These are phyloP conservation scores for Rubroboletus pulcherrimus DNA, from an alignment of 768 basidiomycete species.

Conservation along the genomic window DNA sequence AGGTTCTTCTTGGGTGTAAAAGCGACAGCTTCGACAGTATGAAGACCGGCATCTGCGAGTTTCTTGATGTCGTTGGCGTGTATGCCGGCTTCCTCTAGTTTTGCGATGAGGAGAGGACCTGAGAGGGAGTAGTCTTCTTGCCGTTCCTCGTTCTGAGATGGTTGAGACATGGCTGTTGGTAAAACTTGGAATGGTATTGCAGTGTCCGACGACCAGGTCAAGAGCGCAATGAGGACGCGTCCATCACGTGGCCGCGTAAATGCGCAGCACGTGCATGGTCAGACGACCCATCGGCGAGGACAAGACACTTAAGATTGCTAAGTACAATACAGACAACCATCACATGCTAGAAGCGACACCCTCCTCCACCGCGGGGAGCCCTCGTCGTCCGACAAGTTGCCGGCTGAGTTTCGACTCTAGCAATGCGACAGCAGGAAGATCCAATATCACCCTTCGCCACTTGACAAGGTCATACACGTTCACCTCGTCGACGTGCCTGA, in stretches of 20 bases:
- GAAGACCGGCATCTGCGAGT: conserved; percentile 83
- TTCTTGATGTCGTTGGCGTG: conserved; percentile 92
- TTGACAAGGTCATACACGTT: conserved; percentile 81
- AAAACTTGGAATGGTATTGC: neutral
- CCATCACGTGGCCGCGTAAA: conserved; percentile 31
- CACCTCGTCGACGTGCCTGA: conserved; percentile 61
- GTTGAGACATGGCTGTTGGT: conserved; percentile 39
- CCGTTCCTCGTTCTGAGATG: conserved; percentile 47
- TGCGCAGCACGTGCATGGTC: conserved; percentile 1
- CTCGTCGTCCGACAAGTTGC: conserved; percentile 3
- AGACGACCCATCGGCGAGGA: neutral
- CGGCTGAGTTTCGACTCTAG: conserved; percentile 65
- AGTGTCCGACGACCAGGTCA: neutral
- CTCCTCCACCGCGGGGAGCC: conserved; percentile 7
- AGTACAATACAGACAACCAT: neutral
- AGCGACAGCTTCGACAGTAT: conserved; percentile 94
- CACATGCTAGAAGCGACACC: neutral
- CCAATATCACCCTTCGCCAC: conserved; percentile 79
- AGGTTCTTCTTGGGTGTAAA: conserved; percentile 95
- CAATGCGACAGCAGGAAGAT: conserved; percentile 76
- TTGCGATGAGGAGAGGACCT: conserved; percentile 81
- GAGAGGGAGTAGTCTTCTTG: conserved; percentile 54
- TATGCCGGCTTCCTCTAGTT: conserved; percentile 86
- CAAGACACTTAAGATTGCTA: neutral
- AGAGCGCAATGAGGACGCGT: conserved; percentile 21